These are phyloP conservation scores for Rhizopus microsporus DNA, from an alignment of 371 early-diverging fungal genomes.

Conservation along the genomic window DNA sequence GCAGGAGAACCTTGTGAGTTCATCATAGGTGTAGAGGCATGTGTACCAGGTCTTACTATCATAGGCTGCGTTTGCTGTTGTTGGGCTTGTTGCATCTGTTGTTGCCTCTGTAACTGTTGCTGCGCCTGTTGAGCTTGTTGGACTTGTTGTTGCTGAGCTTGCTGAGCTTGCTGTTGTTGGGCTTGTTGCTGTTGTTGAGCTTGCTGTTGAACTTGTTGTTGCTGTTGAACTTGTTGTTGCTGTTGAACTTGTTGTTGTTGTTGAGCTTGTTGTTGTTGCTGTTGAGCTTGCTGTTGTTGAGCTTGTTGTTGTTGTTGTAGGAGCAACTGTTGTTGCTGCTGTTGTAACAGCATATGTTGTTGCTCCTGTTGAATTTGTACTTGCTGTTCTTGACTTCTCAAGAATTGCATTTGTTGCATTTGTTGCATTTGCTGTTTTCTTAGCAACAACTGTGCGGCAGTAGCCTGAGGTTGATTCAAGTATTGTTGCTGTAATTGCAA, in stretches of 20 bases:
- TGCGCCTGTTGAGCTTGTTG: slow-evolving; percentile 9
- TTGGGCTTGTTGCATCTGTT: slow-evolving; percentile 13
- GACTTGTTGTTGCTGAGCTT: slow-evolving; percentile 9
- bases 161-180: slow-evolving; percentile 9
- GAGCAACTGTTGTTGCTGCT: slow-evolving; percentile 6
- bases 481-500: slow-evolving; percentile 5
- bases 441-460: background rate
- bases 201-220: slow-evolving; percentile 4
- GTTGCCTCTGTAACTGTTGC: slow-evolving; percentile 6
- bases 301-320: slow-evolving; percentile 11
- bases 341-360: slow-evolving; percentile 3
- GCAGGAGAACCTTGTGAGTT: slow-evolving; percentile 25
- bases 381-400: slow-evolving; percentile 9
- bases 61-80: slow-evolving; percentile 13
- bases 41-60: slow-evolving; percentile 1
- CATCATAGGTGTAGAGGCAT: slow-evolving; percentile 34
- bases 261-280: slow-evolving; percentile 14
- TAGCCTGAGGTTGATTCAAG: background rate
- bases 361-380: slow-evolving; percentile 14
- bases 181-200: slow-evolving; percentile 7
- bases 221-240: slow-evolving; percentile 9
- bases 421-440: slow-evolving; percentile 18
- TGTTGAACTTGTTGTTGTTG: slow-evolving; percentile 21
- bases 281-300: slow-evolving; percentile 10
- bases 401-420: slow-evolving; percentile 12